Evolutionary conservation across 1,284 basidiomycete species (phyloP), one percentile per base, ranked within the genome.

Genomic region (Microbotryum lychnidis-dioicae): DNA sequence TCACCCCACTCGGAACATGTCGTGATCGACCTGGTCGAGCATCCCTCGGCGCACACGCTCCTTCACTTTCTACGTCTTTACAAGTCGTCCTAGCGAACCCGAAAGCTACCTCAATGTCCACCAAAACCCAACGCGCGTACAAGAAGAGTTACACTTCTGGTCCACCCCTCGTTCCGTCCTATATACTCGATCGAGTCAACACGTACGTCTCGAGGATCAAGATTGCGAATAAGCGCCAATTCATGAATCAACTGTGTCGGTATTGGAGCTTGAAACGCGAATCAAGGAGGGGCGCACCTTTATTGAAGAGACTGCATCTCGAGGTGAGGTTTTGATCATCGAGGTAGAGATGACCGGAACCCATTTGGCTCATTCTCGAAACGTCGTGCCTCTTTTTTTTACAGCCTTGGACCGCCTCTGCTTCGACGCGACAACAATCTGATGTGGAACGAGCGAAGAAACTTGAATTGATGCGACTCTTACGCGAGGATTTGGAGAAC

Each of bases 221-320:
- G 44, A 78, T 97, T 2, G 80, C 87, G 60, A 91, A 90, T 73
- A 90, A 89, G 73, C 73, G 77, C 3, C 85, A 87, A 42, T 88
- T 94, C 57, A 77, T 97, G 5, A 82, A 85, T 55, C 77, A 86
- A 71, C 80, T 94, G 44, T 93, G 89, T 69, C 83, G 85, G 69
- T 99, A 97, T 74, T 99, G 94, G 94, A 97, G 93, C 73, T 75
- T 98, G 75, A 97, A 98, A 76, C 80, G 94, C 6, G 93, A 98
- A 75, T 89, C 84, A 1, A 82, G 94, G 63, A 79, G 94, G 49
- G 96, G 96, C 3, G 96, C 96, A 3, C 93, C 94, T 2, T 75
- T 98, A 56, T 77, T 99, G 69, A 98, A 97, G 76, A 77, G 96
- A 54, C 76, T 99, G 57, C 93, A 99, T 77, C 79, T 98, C 37